Conservation (phyloP, 1,284 basidiomycete genomes). For the Amylostereum chailletii region DNA sequence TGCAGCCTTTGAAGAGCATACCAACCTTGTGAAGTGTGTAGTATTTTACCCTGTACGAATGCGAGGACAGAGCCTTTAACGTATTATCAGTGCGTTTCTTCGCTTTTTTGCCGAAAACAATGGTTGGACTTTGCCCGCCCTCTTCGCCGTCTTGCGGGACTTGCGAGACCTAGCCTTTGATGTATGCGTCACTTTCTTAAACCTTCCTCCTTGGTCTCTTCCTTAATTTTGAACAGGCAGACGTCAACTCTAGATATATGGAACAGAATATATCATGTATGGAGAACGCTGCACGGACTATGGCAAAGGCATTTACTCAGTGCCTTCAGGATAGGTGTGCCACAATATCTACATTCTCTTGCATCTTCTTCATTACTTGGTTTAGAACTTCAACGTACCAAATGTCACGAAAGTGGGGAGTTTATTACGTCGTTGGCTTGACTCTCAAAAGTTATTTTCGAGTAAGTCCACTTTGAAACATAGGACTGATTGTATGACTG, state of each 20-base stretch:
- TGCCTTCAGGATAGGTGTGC: constrained; percentile 84
- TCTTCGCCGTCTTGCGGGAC: constrained; percentile 76
- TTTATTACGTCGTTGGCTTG: constrained; percentile 90
- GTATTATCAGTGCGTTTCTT: constrained; percentile 49
- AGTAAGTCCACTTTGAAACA: constrained; percentile 33
- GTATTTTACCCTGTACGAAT: neutral
- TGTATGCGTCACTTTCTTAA: constrained; percentile 24
- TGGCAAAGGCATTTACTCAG: constrained; percentile 87
- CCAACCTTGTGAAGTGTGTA: constrained; percentile 47
- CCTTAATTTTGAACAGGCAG: constrained; percentile 41
- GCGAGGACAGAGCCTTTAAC: constrained; percentile 14
- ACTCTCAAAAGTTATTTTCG: constrained; percentile 94
- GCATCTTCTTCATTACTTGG: constrained; percentile 1
- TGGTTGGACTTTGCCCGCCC: constrained; percentile 74
- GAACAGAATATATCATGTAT: constrained; percentile 63
- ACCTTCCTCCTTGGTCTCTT: neutral
- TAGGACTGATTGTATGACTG: neutral
- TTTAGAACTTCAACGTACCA: constrained; percentile 53
- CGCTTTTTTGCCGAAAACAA: constrained; percentile 70
- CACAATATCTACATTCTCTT: neutral
- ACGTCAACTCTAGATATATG: constrained; percentile 50
- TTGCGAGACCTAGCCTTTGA: constrained; percentile 75
- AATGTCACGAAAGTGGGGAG: constrained; percentile 86
- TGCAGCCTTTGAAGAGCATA: constrained; percentile 74
- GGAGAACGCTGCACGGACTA: constrained; percentile 86